Percentiles rank a stretch among this genome's conserved stretches.
These are phyloP conservation scores for Monosporascus sp. DNA, from an alignment of 2,329 filamentous ascomycete genomes.

Conservation along the genomic window DNA sequence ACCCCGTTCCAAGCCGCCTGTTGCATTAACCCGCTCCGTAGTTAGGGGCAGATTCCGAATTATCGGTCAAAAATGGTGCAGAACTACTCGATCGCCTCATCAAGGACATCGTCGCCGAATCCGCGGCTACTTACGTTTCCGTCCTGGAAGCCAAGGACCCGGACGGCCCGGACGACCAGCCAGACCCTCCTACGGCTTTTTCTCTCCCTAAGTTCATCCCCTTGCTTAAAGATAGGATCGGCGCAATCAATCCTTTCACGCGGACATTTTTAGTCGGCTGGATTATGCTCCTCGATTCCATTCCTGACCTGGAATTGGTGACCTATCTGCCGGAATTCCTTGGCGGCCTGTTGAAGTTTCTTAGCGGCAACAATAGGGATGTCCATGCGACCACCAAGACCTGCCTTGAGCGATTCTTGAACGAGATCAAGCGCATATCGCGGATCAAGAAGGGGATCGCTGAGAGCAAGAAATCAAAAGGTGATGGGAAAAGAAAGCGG, in stretches of 20 bases:
- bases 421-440: slow-evolving; percentile 91
- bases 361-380: slow-evolving; percentile 86
- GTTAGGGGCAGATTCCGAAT: slow-evolving; percentile 91
- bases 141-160: slow-evolving; percentile 59
- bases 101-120: slow-evolving; percentile 95
- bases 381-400: slow-evolving; percentile 92
- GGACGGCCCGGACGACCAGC: slow-evolving; percentile 32
- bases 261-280: slow-evolving; percentile 92
- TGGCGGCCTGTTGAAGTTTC: slow-evolving; percentile 81
- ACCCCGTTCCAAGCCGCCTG: slow-evolving; percentile 5
- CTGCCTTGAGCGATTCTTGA: slow-evolving; percentile 82
- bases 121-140: slow-evolving; percentile 89
- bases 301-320: slow-evolving; percentile 92
- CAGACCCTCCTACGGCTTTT: slow-evolving; percentile 74
- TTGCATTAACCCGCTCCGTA: slow-evolving; percentile 31
- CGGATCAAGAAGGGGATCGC: slow-evolving; percentile 87
- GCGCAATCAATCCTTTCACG: slow-evolving; percentile 91
- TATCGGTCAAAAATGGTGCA: slow-evolving; percentile 96
- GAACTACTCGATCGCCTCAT: slow-evolving; percentile 91
- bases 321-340: slow-evolving; percentile 89
- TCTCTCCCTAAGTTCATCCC: slow-evolving; percentile 89
- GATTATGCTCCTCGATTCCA: slow-evolving; percentile 92
- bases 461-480: slow-evolving; percentile 71
- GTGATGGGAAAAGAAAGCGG: slow-evolving; percentile 62
- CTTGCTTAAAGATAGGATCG: slow-evolving; percentile 86